phyloP scores from a whole-genome alignment of 2,329 filamentous ascomycete genomes.

The Pseudocercospora fijiensis region DNA sequence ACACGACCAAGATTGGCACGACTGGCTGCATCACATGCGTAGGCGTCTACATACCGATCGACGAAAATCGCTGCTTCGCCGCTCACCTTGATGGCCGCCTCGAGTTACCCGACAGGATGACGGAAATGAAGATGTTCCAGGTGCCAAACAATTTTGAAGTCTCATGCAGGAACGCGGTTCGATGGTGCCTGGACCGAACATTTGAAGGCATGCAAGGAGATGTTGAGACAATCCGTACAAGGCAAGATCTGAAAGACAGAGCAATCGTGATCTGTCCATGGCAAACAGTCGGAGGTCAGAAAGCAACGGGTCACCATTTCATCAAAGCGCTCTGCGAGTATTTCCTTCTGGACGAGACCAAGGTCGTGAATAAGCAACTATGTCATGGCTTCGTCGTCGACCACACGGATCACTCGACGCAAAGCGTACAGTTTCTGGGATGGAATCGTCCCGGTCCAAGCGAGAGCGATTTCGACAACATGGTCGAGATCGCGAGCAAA shows the following conservation, averaged over 20 bases:
- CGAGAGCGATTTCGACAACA: neutral
- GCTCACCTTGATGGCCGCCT: constrained; percentile 8
- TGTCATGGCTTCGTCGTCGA: neutral
- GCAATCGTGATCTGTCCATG: constrained; percentile 7
- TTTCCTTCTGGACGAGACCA: neutral
- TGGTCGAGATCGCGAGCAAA: neutral
- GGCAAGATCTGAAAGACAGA: constrained; percentile 2
- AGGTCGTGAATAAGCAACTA: neutral
- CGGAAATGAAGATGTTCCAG: neutral
- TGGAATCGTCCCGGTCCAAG: neutral
- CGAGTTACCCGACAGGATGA: neutral
- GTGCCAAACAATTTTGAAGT: neutral
- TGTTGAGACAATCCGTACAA: neutral
- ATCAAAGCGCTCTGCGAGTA: neutral
- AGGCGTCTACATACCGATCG: constrained; percentile 11
- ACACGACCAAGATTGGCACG: constrained; percentile 2
- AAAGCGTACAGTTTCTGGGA: neutral
- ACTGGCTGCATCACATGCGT: constrained; percentile 8
- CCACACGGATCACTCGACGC: neutral
- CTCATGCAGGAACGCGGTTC: neutral
- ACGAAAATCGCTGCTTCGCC: constrained; percentile 5
- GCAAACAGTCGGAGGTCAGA: neutral
- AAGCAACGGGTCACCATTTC: neutral
- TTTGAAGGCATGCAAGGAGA: constrained; percentile 1
- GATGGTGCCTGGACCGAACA: neutral